These are phyloP conservation scores for Fusarium sp. DNA, from an alignment of 2,329 filamentous ascomycete species.

Conservation along the genomic window DNA sequence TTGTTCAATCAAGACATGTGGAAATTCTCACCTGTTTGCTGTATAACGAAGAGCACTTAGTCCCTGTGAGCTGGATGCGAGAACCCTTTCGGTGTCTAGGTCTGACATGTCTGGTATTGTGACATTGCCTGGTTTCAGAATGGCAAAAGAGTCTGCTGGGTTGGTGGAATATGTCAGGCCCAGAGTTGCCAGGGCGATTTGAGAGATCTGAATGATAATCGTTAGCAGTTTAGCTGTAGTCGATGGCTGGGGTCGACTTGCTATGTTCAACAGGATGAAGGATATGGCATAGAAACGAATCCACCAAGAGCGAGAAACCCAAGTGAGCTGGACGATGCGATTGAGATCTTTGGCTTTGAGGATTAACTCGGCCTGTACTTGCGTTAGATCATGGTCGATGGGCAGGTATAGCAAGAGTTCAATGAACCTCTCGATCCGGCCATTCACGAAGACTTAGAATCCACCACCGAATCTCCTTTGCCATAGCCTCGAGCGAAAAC, in stretches of 20 bases:
- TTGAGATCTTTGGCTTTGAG: conserved; percentile 34
- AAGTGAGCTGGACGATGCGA: conserved; percentile 30
- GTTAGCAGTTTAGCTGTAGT: neutral
- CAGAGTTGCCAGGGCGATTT: conserved; percentile 55
- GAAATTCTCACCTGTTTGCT: conserved; percentile 50
- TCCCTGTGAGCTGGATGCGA: conserved; percentile 35
- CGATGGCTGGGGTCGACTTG: neutral
- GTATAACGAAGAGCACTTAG: conserved; percentile 53
- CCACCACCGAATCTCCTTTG: conserved; percentile 58
- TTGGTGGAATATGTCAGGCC: conserved; percentile 56
- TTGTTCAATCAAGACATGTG: too few relatives aligned
- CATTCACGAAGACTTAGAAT: conserved; percentile 52
- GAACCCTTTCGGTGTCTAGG: conserved; percentile 47
- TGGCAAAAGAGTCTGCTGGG: conserved; percentile 45
- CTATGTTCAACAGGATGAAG: conserved; percentile 32
- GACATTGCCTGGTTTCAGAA: conserved; percentile 49
- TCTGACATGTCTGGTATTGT: conserved; percentile 50
- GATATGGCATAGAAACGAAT: conserved; percentile 27
- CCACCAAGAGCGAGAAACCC: conserved; percentile 23
- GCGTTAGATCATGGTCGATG: neutral
- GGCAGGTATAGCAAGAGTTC: neutral
- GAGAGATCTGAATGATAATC: conserved; percentile 47
- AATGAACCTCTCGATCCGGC: conserved; percentile 52
- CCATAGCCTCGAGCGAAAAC: conserved; percentile 56
- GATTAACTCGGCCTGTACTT: conserved; percentile 30